These are phyloP conservation scores for Sclerotinia glacialis DNA, from an alignment of 2,329 filamentous ascomycete species.

Conservation along the genomic window DNA sequence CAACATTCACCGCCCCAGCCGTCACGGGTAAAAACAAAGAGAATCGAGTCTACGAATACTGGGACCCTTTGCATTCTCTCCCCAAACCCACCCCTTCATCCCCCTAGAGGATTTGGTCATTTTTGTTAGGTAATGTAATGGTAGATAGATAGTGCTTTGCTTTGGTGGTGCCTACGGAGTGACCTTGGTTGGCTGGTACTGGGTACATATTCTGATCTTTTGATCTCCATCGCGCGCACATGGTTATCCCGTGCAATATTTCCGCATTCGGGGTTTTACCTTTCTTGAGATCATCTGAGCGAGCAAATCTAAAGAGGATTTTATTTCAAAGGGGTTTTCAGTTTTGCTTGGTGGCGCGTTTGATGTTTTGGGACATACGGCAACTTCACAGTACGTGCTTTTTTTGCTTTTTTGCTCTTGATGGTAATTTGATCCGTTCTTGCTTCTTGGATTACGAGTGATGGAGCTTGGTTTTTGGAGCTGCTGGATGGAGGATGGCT, in stretches of 20 bases:
- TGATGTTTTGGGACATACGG: constrained; percentile 6
- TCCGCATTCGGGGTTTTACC: background rate
- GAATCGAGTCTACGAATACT: constrained; percentile 54
- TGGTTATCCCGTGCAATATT: background rate
- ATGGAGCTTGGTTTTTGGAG: background rate
- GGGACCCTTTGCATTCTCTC: constrained; percentile 47
- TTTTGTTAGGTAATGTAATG: constrained; percentile 2
- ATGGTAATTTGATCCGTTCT: background rate
- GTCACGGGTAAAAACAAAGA: constrained; percentile 47
- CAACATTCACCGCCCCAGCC: constrained; percentile 55
- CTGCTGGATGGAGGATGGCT: background rate
- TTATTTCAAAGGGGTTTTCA: background rate
- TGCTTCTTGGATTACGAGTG: background rate
- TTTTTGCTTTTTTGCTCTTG: background rate
- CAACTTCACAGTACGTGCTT: constrained; percentile 18
- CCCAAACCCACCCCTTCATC: background rate
- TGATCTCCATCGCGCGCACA: background rate
- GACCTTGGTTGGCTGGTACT: background rate
- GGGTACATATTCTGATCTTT: background rate
- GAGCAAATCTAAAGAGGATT: background rate
- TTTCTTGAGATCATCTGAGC: background rate
- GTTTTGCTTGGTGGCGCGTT: background rate
- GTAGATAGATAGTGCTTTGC: constrained; percentile 14
- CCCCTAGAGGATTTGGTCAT: background rate
- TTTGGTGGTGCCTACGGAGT: constrained; percentile 10